These are phyloP conservation scores for Glycyrrhiza uralensis DNA, from an alignment of 306 rosid genomes.

Conservation along the genomic window DNA sequence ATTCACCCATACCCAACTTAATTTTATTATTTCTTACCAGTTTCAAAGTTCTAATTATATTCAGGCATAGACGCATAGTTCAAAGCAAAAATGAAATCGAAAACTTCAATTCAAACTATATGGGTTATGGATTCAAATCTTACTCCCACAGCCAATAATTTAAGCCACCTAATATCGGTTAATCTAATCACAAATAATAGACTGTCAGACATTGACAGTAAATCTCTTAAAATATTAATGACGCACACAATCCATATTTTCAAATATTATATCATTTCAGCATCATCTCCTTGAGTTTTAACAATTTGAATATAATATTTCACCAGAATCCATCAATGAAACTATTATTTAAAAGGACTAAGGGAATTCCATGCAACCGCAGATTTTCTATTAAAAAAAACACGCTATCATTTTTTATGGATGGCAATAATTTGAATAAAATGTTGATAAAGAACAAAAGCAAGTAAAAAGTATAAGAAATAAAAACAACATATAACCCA, in stretches of 20 bases:
- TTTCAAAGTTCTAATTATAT: neutral
- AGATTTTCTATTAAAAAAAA: neutral
- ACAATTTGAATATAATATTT: neutral
- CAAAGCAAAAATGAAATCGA: neutral
- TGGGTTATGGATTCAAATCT: neutral
- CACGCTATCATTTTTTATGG: neutral
- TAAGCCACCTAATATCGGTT: neutral
- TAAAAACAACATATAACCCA: constrained; percentile 5
- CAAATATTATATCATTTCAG: no score
- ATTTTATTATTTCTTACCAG: neutral
- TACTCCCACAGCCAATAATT: neutral
- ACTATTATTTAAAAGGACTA: neutral
- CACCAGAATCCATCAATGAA: neutral
- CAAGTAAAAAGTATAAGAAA: neutral
- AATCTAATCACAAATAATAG: neutral
- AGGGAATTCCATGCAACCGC: neutral
- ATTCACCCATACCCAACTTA: neutral
- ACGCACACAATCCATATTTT: neutral
- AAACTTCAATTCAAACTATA: neutral
- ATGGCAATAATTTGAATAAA: neutral
- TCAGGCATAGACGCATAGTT: neutral
- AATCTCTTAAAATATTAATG: neutral
- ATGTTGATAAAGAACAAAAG: neutral
- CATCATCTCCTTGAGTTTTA: neutral
- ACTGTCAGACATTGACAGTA: neutral